Percentiles rank a stretch among this genome's conserved stretches.
Evolutionary conservation across 257 asterid species (phyloP).

Genomic region (Solanum chiquidenum): DNA sequence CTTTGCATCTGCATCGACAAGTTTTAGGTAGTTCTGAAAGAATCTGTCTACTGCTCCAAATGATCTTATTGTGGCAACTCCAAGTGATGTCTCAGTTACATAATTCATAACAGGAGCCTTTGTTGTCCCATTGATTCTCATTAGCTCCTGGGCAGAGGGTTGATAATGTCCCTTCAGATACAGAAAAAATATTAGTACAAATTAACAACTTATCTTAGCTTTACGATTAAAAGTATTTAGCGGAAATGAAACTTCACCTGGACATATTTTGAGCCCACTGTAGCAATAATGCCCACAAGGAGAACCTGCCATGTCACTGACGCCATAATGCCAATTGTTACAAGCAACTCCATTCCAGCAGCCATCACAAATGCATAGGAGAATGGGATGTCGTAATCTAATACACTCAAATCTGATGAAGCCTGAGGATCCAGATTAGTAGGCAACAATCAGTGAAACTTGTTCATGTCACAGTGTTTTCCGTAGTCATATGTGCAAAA

Average conservation of each 20-base stretch:
- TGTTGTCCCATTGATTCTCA: conserved; percentile 81
- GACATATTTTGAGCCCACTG: conserved; percentile 43
- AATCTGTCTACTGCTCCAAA: conserved; percentile 39
- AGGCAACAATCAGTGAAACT: neutral
- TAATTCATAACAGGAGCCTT: conserved; percentile 75
- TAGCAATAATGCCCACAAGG: conserved; percentile 57
- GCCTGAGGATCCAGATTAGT: conserved; percentile 28
- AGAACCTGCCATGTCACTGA: conserved; percentile 73
- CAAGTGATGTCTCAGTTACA: conserved; percentile 70
- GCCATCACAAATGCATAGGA: conserved; percentile 29
- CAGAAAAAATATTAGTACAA: neutral
- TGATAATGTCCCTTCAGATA: conserved; percentile 56
- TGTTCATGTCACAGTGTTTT: neutral
- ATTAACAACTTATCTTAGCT: neutral
- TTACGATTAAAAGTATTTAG: neutral
- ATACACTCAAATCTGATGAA: conserved; percentile 61
- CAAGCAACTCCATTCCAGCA: conserved; percentile 28
- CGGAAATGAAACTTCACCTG: conserved; percentile 32
- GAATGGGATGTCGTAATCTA: conserved; percentile 63
- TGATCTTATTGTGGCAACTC: conserved; percentile 63
- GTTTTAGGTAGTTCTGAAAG: conserved; percentile 44
- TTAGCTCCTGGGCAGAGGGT: conserved; percentile 61
- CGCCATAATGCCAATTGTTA: conserved; percentile 50
- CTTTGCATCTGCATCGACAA: conserved; percentile 62
- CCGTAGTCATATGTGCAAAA: neutral